Conservation (phyloP, 2,329 filamentous ascomycete genomes). For the Pseudogymnoascus sp. region DNA sequence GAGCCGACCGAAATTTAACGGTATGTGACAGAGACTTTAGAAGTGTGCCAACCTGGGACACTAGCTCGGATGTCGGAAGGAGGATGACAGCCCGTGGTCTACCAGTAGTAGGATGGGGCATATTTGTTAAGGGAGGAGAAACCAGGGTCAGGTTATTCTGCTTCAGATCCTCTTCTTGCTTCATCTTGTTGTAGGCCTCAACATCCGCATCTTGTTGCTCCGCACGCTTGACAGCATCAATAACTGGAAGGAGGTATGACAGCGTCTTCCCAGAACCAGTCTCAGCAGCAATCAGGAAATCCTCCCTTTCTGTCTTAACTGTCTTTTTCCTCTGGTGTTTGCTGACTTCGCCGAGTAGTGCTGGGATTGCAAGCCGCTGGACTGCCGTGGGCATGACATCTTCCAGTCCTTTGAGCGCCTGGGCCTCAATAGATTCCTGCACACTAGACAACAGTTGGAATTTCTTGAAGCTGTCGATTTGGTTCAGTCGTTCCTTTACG, state of each 20-base stretch:
- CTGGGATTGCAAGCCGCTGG: conserved; percentile 81
- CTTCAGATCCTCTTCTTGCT: conserved; percentile 44
- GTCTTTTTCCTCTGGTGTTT: conserved; percentile 24
- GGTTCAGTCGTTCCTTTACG: conserved; percentile 48
- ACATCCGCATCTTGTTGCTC: conserved; percentile 54
- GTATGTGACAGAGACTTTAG: conserved; percentile 77
- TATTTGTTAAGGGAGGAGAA: conserved; percentile 48
- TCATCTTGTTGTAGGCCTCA: conserved; percentile 50
- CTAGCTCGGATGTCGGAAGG: conserved; percentile 86
- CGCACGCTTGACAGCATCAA: conserved; percentile 76
- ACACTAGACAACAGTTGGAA: conserved; percentile 67
- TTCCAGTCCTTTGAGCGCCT: conserved; percentile 66
- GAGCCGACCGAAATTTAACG: conserved; percentile 76
- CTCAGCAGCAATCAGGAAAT: conserved; percentile 83
- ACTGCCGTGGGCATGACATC: conserved; percentile 79
- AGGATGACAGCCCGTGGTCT: conserved; percentile 78
- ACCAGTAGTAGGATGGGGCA: conserved; percentile 64
- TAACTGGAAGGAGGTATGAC: conserved; percentile 76
- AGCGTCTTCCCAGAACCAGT: conserved; percentile 96
- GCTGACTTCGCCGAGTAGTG: conserved; percentile 49
- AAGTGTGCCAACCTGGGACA: conserved; percentile 73
- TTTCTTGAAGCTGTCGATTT: conserved; percentile 70
- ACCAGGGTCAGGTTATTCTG: conserved; percentile 55
- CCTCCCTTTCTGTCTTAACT: conserved; percentile 32
- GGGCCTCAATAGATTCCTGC: conserved; percentile 59